Evolutionary conservation across 2,329 filamentous ascomycete species (phyloP).

Genomic region (Aspergillus terreus): DNA sequence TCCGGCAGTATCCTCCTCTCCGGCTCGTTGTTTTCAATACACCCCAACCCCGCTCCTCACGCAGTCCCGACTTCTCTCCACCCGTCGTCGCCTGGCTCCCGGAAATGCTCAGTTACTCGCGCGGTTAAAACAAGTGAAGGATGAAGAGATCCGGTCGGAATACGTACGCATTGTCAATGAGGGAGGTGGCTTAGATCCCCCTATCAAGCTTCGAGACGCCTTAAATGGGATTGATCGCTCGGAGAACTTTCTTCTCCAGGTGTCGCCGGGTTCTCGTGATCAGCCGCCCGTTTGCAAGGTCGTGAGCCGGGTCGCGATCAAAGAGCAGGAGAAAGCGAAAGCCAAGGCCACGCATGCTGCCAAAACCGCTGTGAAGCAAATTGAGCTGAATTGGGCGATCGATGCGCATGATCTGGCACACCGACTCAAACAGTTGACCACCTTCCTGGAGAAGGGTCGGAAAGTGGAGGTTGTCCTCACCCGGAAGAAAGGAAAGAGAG

Average conservation of each 20-base stretch:
- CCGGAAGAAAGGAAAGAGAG: conserved; percentile 61
- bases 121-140: conserved; percentile 19
- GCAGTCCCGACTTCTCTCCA: conserved; percentile 18
- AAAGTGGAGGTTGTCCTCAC: conserved; percentile 71
- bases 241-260: conserved; percentile 50
- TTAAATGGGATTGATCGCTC: conserved; percentile 47
- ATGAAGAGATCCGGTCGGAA: conserved; percentile 32
- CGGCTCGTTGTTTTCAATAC: conserved; percentile 10
- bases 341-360: conserved; percentile 36
- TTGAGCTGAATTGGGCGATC: conserved; percentile 92
- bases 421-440: conserved; percentile 62
- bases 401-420: conserved; percentile 70
- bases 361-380: conserved; percentile 57
- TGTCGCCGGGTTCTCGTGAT: conserved; percentile 33
- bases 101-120: conserved; percentile 3
- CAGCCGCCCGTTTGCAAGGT: conserved; percentile 66
- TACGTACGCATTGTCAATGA: conserved; percentile 34
- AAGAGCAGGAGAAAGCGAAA: conserved; percentile 41
- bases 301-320: conserved; percentile 55
- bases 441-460: conserved; percentile 70
- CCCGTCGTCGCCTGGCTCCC: conserved; percentile 1
- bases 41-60: conserved; percentile 4
- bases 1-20: conserved; percentile 15
- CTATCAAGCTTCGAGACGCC: conserved; percentile 24
- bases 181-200: conserved; percentile 27